Evolutionary conservation across 257 asterid genomes (phyloP), one percentile per base, ranked within the genome.

Genomic region (Jasminum sambac): DNA sequence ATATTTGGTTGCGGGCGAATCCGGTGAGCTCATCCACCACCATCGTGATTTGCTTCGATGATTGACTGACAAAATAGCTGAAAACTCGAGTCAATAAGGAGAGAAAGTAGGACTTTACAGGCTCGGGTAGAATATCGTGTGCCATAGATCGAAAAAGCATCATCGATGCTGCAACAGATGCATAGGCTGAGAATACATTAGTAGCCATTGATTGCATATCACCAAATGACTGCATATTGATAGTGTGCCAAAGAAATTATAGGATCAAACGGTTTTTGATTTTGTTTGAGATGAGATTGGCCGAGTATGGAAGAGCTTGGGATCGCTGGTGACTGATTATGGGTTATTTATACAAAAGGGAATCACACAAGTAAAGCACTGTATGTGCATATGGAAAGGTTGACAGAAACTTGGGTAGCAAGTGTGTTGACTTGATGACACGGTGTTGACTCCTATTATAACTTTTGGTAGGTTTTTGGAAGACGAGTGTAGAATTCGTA

Each of bases 101-200:
- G 46, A 68, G 39, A 69, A 89, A 65, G 57, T 68, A 80, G 24
- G 80, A 21, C 7, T 64, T 77, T 11, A 87, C 66, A 0, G 85
- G 81, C 12, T 60, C 76, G 0, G 98, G 96, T 42, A 92, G 72
- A 11, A 89, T 2, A 17, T 92, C 94, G 46, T 83, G 74, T 25
- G 81, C 82, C 76, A 90, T 62, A 9, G 97, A 81, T 1, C 96
- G 88, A 74, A 88, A 64, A 0, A 92, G 81, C 97, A 92, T 90
- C 82, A 84, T 50, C 2, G 92, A 72, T 2, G 89, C 86, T 13
- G 98, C 92, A 61, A 87, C 46, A 19, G 95, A 87, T 10, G 98
- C 97, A 82, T 90, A 92, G 21, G 96, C 89, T 8, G 95, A 78
- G 90, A 92, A 92, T 1, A 86, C 42, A 17, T 86, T 73, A 0